Conservation (phyloP, 306 rosid genomes). For the Canavalia gladiata region DNA sequence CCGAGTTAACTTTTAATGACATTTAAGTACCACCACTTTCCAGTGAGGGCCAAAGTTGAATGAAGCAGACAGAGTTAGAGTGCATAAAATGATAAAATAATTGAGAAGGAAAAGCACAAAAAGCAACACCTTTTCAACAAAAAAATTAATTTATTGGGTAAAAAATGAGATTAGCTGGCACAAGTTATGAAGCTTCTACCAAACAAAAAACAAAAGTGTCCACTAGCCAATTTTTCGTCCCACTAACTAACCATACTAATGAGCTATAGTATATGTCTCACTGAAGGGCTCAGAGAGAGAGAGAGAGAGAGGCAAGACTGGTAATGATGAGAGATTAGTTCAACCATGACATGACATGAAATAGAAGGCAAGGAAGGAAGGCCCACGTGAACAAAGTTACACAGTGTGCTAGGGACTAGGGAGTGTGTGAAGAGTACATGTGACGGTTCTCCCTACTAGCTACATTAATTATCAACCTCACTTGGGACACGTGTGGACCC, state of each 20-base stretch:
- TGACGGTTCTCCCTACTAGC: conserved; percentile 9
- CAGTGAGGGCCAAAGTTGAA: conserved; percentile 39
- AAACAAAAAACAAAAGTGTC: conserved; percentile 26
- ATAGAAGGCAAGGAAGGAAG: conserved; percentile 36
- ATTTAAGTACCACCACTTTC: conserved; percentile 28
- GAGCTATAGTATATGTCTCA: conserved; percentile 5
- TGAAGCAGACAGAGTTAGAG: conserved; percentile 6
- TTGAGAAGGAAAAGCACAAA: conserved; percentile 34
- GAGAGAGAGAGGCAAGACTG: conserved; percentile 16
- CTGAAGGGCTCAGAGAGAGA: conserved; percentile 8
- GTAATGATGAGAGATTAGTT: conserved; percentile 36
- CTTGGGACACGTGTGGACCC: conserved; percentile 51
- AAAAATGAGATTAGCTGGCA: conserved; percentile 50
- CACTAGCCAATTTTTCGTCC: background rate
- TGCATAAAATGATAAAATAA: conserved; percentile 25
- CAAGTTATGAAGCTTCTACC: conserved; percentile 23
- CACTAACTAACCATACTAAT: conserved; percentile 19
- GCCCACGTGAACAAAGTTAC: conserved; percentile 51
- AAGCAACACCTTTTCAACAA: background rate
- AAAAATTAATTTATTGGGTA: conserved; percentile 4
- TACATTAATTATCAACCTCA: conserved; percentile 48
- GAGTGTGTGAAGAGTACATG: conserved; percentile 12
- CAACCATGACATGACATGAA: conserved; percentile 27
- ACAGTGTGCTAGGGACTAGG: background rate
- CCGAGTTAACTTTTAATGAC: conserved; percentile 43